phyloP scores from a whole-genome alignment of 2,329 filamentous ascomycete genomes.

The Lachnellula occidentalis region DNA sequence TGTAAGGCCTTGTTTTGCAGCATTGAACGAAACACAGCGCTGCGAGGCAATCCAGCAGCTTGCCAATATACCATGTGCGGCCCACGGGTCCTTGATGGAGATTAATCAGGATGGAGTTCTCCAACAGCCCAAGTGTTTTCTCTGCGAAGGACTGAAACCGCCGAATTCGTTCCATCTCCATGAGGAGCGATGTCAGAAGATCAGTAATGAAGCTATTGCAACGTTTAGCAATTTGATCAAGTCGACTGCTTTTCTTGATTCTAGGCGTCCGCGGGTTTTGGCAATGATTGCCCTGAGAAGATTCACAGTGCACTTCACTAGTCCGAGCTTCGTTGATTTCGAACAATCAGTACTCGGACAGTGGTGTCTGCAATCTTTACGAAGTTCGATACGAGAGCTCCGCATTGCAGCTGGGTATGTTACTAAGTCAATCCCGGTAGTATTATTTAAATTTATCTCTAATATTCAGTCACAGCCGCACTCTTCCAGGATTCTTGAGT shows the following conservation, averaged over 20 bases:
- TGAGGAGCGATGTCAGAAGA: slow-evolving; percentile 12
- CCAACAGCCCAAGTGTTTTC: slow-evolving; percentile 22
- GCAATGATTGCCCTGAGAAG: slow-evolving; percentile 68
- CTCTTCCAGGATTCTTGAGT: slow-evolving; percentile 61
- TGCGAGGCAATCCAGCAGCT: slow-evolving; percentile 50
- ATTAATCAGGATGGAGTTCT: slow-evolving; percentile 25
- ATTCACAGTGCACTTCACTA: slow-evolving; percentile 60
- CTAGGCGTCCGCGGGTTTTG: slow-evolving; percentile 58
- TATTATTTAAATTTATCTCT: neutral
- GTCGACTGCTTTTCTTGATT: slow-evolving; percentile 43
- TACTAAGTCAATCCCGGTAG: slow-evolving; percentile 7
- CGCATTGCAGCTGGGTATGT: slow-evolving; percentile 68
- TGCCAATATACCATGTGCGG: slow-evolving; percentile 52
- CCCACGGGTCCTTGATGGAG: slow-evolving; percentile 40
- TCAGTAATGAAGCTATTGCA: slow-evolving; percentile 36
- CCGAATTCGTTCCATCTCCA: slow-evolving; percentile 15
- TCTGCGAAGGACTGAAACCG: slow-evolving; percentile 24
- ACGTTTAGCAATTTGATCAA: slow-evolving; percentile 43
- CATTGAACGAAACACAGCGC: slow-evolving; percentile 43
- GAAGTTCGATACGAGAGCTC: slow-evolving; percentile 79
- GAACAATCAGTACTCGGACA: slow-evolving; percentile 64
- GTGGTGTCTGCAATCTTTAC: slow-evolving; percentile 75
- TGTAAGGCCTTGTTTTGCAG: slow-evolving; percentile 38
- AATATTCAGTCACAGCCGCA: slow-evolving; percentile 42
- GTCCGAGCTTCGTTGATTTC: slow-evolving; percentile 57